Base-by-base conservation (phyloP, 2,329 filamentous ascomycete genomes). In the Paraphoma sp. region DNA sequence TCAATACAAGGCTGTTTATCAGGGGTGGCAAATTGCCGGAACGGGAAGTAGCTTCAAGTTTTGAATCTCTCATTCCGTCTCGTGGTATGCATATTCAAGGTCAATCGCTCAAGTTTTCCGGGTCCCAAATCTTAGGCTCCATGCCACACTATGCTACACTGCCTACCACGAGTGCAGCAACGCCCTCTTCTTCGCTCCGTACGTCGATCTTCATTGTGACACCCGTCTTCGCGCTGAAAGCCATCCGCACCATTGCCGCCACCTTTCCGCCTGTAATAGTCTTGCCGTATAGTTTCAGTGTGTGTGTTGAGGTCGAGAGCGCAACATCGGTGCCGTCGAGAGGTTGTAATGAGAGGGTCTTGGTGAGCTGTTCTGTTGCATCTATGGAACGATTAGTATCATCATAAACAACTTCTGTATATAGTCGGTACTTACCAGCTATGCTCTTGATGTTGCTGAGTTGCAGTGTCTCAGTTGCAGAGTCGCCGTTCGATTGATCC, bases 171-270 rank as follows among this genome's bases (percentile, higher is more conserved):
- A 96, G 83, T 57, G 88, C 85, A 59, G 95, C 93, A 72, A 99
- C 88, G 53, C 92, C 92, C 74, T 95, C 92, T 79, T 99, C 95
- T 78, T 99, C 95, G 76, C 90, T 91, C 74, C 95, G 86, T 59
- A 94, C 91, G 50, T 89, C 91, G 68, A 99, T 92, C 86, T 98
- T 98, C 72, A 94, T 96, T 56, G 95, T 97, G 28, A 98, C 93
- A 50, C 95, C 95, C 48, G 89, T 89, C 84, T 96, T 97, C 70
- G 90, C 88, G 59, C 92, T 96, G 80, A 88, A 97, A 1, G 93
- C 95, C 93, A 99, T 97, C 78, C 93, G 87, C 63, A 98, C 87
- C 64, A 87, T 89, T 58, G 90, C 91, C 53, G 93, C 92, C 14
- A 99, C 94, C 71, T 90, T 89, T 65, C 95, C 95, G 36, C 94